Base-by-base conservation (phyloP, 2,329 filamentous ascomycete genomes). In the Colletotrichum magnum region DNA sequence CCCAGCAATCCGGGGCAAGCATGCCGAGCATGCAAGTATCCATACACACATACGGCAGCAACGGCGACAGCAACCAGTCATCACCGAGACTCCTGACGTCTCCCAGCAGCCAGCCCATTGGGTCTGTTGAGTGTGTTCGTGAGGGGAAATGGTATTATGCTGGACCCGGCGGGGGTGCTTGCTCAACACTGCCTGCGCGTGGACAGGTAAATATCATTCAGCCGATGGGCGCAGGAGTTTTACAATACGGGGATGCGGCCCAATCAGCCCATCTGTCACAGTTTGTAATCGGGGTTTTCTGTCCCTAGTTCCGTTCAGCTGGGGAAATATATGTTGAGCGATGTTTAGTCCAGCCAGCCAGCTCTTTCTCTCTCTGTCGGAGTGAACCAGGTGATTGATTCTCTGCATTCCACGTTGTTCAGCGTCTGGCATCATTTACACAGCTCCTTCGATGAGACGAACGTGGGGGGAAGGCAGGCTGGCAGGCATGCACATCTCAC, bases 231-330 rank as follows among this genome's bases (percentile, higher is more conserved):
- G 41, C 41, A 43, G 13, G 2, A 6, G 41, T 36, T 36, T 13
- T 43, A n/a, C 41, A 43, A 43, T 43, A 6, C 6, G 13, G 16
- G 41, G 10, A 43, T 5, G 32, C 32, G 41, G 41, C 41, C 50
- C 64, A 66, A 66, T 62, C 64, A 66, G 50, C 61, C 52, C 26
- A 43, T 21, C 18, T 13, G 36, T 43, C 41, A 24, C 21, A 24
- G 21, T 24, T 24, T 24, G 21, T 24, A 24, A 24, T 24, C 21
- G 21, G 3, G 3, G 21, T 36, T 36, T 10, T 12, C 32, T 36
- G 7, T 36, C 9, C 9, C 32, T 7, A 36, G 32, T 9, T 32
- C 28, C 28, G 10, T 32, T 32, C 6, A 2, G 10, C 9, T 32
- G 28, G 28, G 28, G 7, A 32, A 32, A 7, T 32, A 9, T 9